Evolutionary conservation across 169 alveolate genomes (phyloP).

Genomic region (Cryptosporidium bovis): DNA sequence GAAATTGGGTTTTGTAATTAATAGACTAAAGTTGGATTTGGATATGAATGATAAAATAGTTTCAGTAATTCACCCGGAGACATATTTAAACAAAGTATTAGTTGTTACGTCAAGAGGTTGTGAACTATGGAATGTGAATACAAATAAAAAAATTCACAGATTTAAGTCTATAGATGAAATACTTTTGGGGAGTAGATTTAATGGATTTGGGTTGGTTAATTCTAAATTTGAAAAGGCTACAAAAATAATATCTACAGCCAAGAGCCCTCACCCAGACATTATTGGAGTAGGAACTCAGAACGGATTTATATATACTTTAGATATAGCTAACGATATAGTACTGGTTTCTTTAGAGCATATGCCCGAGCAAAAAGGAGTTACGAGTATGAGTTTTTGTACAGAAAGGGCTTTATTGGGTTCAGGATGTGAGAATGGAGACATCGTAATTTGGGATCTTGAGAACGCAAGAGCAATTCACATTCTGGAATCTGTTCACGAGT

Average conservation of each 20-base stretch:
- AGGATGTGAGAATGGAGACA: slow-evolving; percentile 72
- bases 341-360: slow-evolving; percentile 42
- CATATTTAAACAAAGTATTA: slow-evolving; percentile 71
- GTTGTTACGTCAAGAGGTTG: slow-evolving; percentile 54
- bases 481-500: slow-evolving; percentile 60
- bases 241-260: slow-evolving; percentile 10
- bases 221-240: background rate
- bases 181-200: background rate
- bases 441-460: slow-evolving; percentile 68
- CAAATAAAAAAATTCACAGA: slow-evolving; percentile 44
- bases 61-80: slow-evolving; percentile 45
- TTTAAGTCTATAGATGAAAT: slow-evolving; percentile 36
- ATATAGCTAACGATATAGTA: slow-evolving; percentile 47
- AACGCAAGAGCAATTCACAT: slow-evolving; percentile 42
- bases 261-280: slow-evolving; percentile 48
- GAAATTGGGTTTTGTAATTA: background rate
- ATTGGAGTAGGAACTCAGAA: slow-evolving; percentile 50
- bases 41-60: slow-evolving; percentile 32
- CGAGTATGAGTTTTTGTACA: slow-evolving; percentile 47
- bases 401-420: slow-evolving; percentile 48
- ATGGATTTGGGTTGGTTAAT: background rate
- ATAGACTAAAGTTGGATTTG: slow-evolving; percentile 7
- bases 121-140: slow-evolving; percentile 71
- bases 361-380: slow-evolving; percentile 58
- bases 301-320: slow-evolving; percentile 49